phyloP scores from a whole-genome alignment of 768 basidiomycete species.

The Phaffia tasmanica region DNA sequence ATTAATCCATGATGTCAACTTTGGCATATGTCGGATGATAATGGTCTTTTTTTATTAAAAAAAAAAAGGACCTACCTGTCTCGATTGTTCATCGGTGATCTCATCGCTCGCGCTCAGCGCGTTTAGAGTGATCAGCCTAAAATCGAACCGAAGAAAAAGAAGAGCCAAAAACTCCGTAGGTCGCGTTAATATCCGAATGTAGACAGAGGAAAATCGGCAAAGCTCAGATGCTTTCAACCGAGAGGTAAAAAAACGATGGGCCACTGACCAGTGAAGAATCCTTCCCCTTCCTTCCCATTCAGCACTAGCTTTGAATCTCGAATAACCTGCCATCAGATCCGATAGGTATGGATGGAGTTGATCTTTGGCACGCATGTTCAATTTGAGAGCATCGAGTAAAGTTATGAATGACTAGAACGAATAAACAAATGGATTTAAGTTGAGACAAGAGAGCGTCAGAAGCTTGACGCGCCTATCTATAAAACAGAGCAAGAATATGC shows the following conservation, averaged over 20 bases:
- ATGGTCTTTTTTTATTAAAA: neutral
- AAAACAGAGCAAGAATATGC: slow-evolving; percentile 19
- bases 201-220: neutral
- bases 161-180: neutral
- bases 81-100: slow-evolving; percentile 83
- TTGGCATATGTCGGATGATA: neutral
- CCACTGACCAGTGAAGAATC: slow-evolving; percentile 76
- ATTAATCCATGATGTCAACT: neutral
- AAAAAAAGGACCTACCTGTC: slow-evolving; percentile 52
- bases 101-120: slow-evolving; percentile 96
- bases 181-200: neutral
- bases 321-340: slow-evolving; percentile 88
- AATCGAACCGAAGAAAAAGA: neutral
- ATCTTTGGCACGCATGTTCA: slow-evolving; percentile 89
- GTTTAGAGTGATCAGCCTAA: slow-evolving; percentile 88
- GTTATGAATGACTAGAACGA: slow-evolving; percentile 77
- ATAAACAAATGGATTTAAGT: neutral
- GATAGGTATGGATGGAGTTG: slow-evolving; percentile 88
- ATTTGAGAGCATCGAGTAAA: slow-evolving; percentile 92
- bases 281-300: slow-evolving; percentile 93
- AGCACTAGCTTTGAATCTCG: slow-evolving; percentile 83
- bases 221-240: neutral
- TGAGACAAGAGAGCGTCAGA: slow-evolving; percentile 7
- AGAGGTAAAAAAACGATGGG: neutral
- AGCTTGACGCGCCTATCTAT: neutral